A percentile compares a stretch with the other conserved stretches of the same genome.
These are phyloP conservation scores for Saccharomycopsis capsularis DNA, from an alignment of 805 yeast species.

Conservation along the genomic window DNA sequence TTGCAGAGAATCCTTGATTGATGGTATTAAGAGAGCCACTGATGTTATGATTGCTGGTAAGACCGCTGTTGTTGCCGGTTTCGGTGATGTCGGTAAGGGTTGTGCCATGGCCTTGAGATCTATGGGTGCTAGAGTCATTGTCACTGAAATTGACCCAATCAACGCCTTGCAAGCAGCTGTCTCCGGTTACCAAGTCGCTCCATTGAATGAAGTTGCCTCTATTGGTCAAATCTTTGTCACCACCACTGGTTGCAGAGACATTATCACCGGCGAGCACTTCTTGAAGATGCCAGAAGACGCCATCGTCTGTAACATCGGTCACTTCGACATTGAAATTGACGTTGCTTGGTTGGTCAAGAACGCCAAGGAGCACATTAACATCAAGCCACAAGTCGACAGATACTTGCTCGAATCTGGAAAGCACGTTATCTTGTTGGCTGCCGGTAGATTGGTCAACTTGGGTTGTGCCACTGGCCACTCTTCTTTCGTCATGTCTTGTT, in stretches of 20 bases:
- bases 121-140: slow-evolving; percentile 98
- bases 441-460: slow-evolving; percentile 98
- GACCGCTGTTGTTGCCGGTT: slow-evolving; percentile 98
- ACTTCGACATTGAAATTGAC: slow-evolving; percentile 97
- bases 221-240: slow-evolving; percentile 97
- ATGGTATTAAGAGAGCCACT: slow-evolving; percentile 99
- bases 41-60: slow-evolving; percentile 99
- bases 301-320: slow-evolving; percentile 99
- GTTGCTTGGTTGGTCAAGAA: slow-evolving; percentile 97
- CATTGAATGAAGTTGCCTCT: slow-evolving; percentile 89
- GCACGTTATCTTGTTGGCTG: slow-evolving; percentile 93
- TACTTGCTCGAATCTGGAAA: slow-evolving; percentile 82
- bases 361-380: slow-evolving; percentile 90
- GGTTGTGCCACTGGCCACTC: slow-evolving; percentile 99
- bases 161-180: slow-evolving; percentile 99
- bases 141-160: slow-evolving; percentile 97
- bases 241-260: slow-evolving; percentile 99
- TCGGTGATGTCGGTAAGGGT: slow-evolving; percentile 99
- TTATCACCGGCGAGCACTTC: slow-evolving; percentile 85
- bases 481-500: slow-evolving; percentile 98
- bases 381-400: slow-evolving; percentile 99
- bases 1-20: slow-evolving; percentile 97
- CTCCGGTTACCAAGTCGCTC: slow-evolving; percentile 94
- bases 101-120: slow-evolving; percentile 98
- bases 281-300: slow-evolving; percentile 97